A percentile compares a stretch with the other conserved stretches of the same genome.
Evolutionary conservation across 768 basidiomycete species (phyloP).

Genomic region (Saitozyma podzolica): DNA sequence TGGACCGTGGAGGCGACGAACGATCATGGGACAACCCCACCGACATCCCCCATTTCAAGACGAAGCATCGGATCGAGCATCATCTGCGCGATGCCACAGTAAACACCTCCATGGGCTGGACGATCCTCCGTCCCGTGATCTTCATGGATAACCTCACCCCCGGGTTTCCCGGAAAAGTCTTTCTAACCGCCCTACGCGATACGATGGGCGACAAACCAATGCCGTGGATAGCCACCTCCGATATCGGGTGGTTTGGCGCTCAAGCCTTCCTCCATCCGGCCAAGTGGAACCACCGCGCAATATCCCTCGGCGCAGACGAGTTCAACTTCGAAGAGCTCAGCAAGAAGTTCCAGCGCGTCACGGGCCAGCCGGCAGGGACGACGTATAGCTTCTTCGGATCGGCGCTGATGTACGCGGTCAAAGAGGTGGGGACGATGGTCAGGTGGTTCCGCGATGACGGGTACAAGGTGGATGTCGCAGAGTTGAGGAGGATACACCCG

Average conservation of each 20-base stretch:
- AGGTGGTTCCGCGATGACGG: too few species aligned
- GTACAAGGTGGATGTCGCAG: too few species aligned
- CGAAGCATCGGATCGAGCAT: slow-evolving; percentile 52
- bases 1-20: slow-evolving; percentile 19
- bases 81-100: slow-evolving; percentile 53
- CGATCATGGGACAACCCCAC: slow-evolving; percentile 11
- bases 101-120: slow-evolving; percentile 41
- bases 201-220: slow-evolving; percentile 11
- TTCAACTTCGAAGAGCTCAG: not conserved
- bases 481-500: too few species aligned
- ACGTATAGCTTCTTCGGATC: too few species aligned
- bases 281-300: not conserved
- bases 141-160: slow-evolving; percentile 44
- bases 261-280: slow-evolving; percentile 33
- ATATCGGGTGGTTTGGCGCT: slow-evolving; percentile 40
- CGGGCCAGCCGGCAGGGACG: too few species aligned
- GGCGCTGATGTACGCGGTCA: too few species aligned
- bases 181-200: slow-evolving; percentile 22
- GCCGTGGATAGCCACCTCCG: slow-evolving; percentile 34
- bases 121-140: slow-evolving; percentile 50
- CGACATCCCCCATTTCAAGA: slow-evolving; percentile 43
- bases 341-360: not conserved
- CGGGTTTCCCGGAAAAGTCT: slow-evolving; percentile 25
- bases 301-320: not conserved
- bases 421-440: too few species aligned